Evolutionary conservation across 257 asterid genomes (phyloP), one percentile per base, ranked within the genome.

Genomic region (Salvia hispanica): DNA sequence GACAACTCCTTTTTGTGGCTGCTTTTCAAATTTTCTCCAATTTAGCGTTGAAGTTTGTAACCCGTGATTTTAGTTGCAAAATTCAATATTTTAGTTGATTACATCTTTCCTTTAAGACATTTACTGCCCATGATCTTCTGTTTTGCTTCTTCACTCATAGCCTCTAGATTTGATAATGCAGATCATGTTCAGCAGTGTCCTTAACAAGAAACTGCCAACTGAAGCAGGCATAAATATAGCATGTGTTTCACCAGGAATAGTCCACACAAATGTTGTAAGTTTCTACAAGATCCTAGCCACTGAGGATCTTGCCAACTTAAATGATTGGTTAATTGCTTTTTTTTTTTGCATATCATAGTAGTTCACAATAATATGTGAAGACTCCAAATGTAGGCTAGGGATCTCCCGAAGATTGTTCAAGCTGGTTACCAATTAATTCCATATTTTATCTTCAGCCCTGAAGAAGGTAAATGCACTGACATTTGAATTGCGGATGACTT

Each of bases 191-290:
- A 89, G 96, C 82, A 91, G 96, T 74, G 78, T 88, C 73, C 95
- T 94, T 66, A 91, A 91, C 50, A 94, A 94, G 81, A 82, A 88
- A 70, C 71, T 94, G 76, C 97, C 99, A 58, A 80, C 88, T 62
- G 97, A 94, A 91, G 77, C 95, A 71, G 98, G 98, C 71, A 79
- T 94, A 78, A 86, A 85, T 70, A 79, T 87, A 61, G 80, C 77
- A 16, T 94, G 99, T 73, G 95, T 81, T 66, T 88, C 97, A 40
- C 97, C 99, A 25, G 99, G 99, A 78, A 77, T 94, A 68, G 99
- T 91, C 69, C 95, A 88, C 54, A 91, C 99, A 66, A 94, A 94
- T 78, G 97, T 94, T 52, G 99, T 94, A 88, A 87, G 95, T 81
- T 79, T 13, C 40, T 9, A 45, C 18, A 54, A 46, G 14, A 6